Evolutionary conservation across 345 rosid species (phyloP), one percentile per base, ranked within the genome.

Genomic region (Abelmoschus esculentus): DNA sequence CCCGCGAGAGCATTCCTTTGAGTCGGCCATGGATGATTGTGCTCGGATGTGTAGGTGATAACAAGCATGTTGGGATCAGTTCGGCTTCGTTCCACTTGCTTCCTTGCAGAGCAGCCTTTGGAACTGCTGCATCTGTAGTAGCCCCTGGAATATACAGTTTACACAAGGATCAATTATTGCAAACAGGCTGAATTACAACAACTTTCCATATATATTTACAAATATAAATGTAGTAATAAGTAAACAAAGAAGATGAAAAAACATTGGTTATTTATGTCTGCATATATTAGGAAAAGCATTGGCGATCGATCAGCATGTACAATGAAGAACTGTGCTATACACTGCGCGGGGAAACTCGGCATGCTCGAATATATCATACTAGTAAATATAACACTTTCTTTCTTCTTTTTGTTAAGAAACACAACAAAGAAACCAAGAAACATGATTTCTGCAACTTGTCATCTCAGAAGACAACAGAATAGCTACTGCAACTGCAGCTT

Each of bases 121-220:
- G 99, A 95, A 73, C 95, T 91, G 83, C 97, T 95, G 85, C 99
- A 95, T 75, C 98, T 81, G 68, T 92, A 92, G 76, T 92, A 92
- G n/a, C 96, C 96, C 86, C 98, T 92, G 82, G 75, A 38, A 40
- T 63, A 49, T 3, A 66, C 8, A 11, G 14, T 47, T 12, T 7
- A 47, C n/a, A 47, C 4, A 44, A 65, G 18, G 1, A 44, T 26
- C 19, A 42, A 6, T 26, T 65, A 65, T 44, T 47, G 52, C 52
- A 47, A 47, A 47, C 11, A 34, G 9, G 9, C 26, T 22, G 28
- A n/a, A 34, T 61, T 34, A 61, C 5, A 34, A 34, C 14, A 34
- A 7, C 47, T 17, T 34, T 12, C 12, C 14, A 3, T 10, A 12
- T 12, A 46, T 46, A 12, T 8, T 11, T 12, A 9, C 14, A 12